Conservation (phyloP, 306 rosid species). For the Sicyos baderoa region DNA sequence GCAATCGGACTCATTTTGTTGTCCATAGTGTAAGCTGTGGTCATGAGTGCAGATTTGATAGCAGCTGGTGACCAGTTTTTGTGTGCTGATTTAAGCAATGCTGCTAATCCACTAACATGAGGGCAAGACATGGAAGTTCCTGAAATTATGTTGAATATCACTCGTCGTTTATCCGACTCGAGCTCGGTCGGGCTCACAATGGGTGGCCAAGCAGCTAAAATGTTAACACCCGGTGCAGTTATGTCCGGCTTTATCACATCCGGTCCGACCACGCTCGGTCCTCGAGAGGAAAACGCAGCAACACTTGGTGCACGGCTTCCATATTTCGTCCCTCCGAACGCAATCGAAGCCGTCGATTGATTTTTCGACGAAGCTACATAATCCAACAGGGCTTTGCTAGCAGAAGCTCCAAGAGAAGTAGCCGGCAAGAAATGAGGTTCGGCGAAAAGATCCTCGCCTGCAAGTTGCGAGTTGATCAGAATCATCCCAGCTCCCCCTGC, state of each 20-base stretch:
- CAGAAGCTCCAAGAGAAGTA: slow-evolving; percentile 52
- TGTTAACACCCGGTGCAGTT: slow-evolving; percentile 72
- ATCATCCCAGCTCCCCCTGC: slow-evolving; percentile 63
- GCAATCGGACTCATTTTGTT: slow-evolving; percentile 34
- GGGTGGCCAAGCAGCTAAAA: slow-evolving; percentile 70
- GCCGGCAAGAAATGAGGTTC: slow-evolving; percentile 56
- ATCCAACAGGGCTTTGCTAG: slow-evolving; percentile 26
- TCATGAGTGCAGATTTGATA: slow-evolving; percentile 67
- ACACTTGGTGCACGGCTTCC: slow-evolving; percentile 47
- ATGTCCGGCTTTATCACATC: slow-evolving; percentile 65
- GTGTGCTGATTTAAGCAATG: slow-evolving; percentile 40
- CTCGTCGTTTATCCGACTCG: slow-evolving; percentile 43
- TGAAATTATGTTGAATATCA: slow-evolving; percentile 47
- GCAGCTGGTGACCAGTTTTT: slow-evolving; percentile 60
- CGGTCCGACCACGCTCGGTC: slow-evolving; percentile 41
- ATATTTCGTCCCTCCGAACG: slow-evolving; percentile 44
- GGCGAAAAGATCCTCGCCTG: slow-evolving; percentile 60
- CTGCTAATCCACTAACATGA: slow-evolving; percentile 67
- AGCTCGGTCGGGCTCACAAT: slow-evolving; percentile 36
- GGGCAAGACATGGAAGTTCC: slow-evolving; percentile 88
- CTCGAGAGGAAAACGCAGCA: slow-evolving; percentile 73
- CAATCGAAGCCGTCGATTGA: slow-evolving; percentile 39
- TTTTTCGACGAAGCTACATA: slow-evolving; percentile 23
- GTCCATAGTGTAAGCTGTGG: slow-evolving; percentile 52
- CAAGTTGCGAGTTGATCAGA: slow-evolving; percentile 32